Percentiles rank a stretch among this genome's conserved stretches.
Evolutionary conservation across 768 basidiomycete species (phyloP).

Genomic region (Tricholoma furcatifolium): DNA sequence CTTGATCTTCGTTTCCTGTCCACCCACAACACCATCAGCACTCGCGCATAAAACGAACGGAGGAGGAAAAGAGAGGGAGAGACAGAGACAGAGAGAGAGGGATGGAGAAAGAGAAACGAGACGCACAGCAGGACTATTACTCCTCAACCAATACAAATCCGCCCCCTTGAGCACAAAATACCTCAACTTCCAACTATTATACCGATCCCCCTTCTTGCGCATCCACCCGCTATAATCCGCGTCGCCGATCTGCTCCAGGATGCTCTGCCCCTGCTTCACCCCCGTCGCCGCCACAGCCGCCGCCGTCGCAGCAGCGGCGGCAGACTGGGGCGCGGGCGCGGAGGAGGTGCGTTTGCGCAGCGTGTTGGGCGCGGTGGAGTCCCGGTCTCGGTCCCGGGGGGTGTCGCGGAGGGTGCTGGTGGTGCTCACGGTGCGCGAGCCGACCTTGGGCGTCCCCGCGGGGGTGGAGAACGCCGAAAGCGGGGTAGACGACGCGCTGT

Average conservation of each 20-base stretch:
- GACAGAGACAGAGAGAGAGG: neutral
- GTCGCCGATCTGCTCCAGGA: constrained; percentile 87
- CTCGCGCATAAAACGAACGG: too few relatives aligned
- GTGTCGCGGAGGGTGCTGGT: constrained; percentile 34
- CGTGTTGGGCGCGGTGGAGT: constrained; percentile 27
- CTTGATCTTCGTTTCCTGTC: constrained; percentile 90
- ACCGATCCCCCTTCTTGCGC: constrained; percentile 92
- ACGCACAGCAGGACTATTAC: constrained; percentile 60
- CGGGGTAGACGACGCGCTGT: constrained; percentile 19
- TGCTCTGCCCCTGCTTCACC: constrained; percentile 63
- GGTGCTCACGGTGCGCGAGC: neutral
- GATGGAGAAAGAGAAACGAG: constrained; percentile 18
- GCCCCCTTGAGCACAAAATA: constrained; percentile 93
- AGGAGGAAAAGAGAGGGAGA: too few relatives aligned
- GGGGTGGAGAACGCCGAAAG: constrained; percentile 24
- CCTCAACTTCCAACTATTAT: constrained; percentile 88
- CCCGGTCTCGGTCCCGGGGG: constrained; percentile 26
- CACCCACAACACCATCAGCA: constrained; percentile 1
- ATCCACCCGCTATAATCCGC: constrained; percentile 93
- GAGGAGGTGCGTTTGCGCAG: constrained; percentile 60
- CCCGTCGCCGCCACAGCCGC: too few relatives aligned
- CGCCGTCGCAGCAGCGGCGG: neutral
- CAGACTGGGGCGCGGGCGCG: constrained; percentile 20
- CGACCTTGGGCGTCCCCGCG: too few relatives aligned
- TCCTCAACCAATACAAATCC: constrained; percentile 85